These are phyloP conservation scores for sorghum (Sorghum bicolor) DNA, from an alignment of 176 grass and related monocot species.

Conservation along the genomic window DNA sequence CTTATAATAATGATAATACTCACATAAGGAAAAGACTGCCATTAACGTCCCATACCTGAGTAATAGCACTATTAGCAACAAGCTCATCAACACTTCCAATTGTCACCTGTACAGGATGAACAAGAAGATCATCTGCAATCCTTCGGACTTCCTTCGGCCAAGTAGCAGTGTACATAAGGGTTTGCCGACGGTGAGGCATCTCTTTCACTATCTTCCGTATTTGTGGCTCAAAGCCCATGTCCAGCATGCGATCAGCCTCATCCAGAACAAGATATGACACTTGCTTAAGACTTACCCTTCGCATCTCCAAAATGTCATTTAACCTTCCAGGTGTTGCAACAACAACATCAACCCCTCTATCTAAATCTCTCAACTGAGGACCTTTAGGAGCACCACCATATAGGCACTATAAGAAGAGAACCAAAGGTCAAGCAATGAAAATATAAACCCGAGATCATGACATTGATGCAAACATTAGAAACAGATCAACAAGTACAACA, in stretches of 20 bases:
- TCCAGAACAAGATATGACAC: conserved; percentile 82
- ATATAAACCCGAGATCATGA: conserved; percentile 13
- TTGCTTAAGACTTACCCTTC: conserved; percentile 66
- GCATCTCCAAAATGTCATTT: conserved; percentile 95
- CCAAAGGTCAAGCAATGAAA: conserved; percentile 5
- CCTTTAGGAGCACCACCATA: conserved; percentile 99
- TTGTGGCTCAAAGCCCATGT: conserved; percentile 95
- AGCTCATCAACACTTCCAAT: conserved; percentile 94
- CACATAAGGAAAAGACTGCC: background rate
- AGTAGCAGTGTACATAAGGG: conserved; percentile 99
- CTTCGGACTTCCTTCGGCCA: conserved; percentile 95
- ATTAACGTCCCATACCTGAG: conserved; percentile 56
- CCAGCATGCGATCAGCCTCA: conserved; percentile 84
- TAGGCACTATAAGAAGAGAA: conserved; percentile 65
- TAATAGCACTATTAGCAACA: conserved; percentile 95
- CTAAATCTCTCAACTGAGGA: conserved; percentile 85
- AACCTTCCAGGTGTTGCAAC: conserved; percentile 97
- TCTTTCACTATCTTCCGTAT: conserved; percentile 92
- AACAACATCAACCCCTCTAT: conserved; percentile 94
- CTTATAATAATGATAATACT: conserved; percentile 6
- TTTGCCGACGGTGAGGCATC: conserved; percentile 75
- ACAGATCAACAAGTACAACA: background rate
- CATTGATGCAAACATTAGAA: background rate
- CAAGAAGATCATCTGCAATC: conserved; percentile 90
- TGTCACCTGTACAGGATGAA: conserved; percentile 90